Percentiles rank a stretch among this genome's conserved stretches.
Evolutionary conservation across 192 early-diverging fungal genomes (phyloP).

Genomic region (Phycomyces blakesleeanus): DNA sequence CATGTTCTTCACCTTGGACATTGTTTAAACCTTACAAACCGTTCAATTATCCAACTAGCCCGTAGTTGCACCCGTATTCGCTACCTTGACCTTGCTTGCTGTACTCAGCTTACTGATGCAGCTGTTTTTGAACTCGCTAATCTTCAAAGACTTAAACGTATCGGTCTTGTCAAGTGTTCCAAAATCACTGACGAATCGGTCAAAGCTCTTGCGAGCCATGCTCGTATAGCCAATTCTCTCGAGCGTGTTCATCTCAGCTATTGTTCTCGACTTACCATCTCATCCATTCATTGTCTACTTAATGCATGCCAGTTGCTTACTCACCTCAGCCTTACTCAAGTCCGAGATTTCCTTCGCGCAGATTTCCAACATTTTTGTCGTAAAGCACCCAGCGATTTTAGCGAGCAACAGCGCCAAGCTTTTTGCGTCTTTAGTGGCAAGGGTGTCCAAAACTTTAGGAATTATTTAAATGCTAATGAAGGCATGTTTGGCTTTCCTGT

Average conservation of each 20-base stretch:
- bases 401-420: slow-evolving; percentile 45
- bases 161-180: slow-evolving; percentile 58
- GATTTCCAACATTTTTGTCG: slow-evolving; percentile 50
- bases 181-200: slow-evolving; percentile 54
- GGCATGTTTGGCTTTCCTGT: neutral
- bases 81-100: slow-evolving; percentile 56
- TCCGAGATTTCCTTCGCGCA: slow-evolving; percentile 46
- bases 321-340: slow-evolving; percentile 54
- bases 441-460: slow-evolving; percentile 49
- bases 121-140: slow-evolving; percentile 50
- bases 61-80: slow-evolving; percentile 48
- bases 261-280: slow-evolving; percentile 46
- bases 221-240: slow-evolving; percentile 38
- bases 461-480: slow-evolving; percentile 29
- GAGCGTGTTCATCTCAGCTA: slow-evolving; percentile 58
- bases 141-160: slow-evolving; percentile 50
- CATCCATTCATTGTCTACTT: slow-evolving; percentile 43
- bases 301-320: slow-evolving; percentile 45
- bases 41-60: slow-evolving; percentile 43
- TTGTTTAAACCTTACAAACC: slow-evolving; percentile 49
- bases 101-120: slow-evolving; percentile 47
- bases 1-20: slow-evolving; percentile 60
- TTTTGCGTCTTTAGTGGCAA: slow-evolving; percentile 61
- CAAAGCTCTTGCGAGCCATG: slow-evolving; percentile 42
- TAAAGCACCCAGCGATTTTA: slow-evolving; percentile 51